These are phyloP conservation scores for Pyrus bretschneideri DNA, from an alignment of 306 rosid species.

Conservation along the genomic window DNA sequence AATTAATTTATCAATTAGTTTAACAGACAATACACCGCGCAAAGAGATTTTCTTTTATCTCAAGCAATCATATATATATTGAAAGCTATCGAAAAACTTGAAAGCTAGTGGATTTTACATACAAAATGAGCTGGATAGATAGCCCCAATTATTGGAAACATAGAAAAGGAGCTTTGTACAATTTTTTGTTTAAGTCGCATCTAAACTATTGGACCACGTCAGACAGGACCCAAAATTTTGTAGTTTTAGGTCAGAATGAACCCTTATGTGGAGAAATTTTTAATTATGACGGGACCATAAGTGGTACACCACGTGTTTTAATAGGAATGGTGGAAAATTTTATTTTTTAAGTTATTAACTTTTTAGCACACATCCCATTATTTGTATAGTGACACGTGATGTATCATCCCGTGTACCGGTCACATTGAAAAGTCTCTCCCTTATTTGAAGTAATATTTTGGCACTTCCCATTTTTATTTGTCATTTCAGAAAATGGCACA, in stretches of 20 bases:
- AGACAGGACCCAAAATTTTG: slow-evolving; percentile 5
- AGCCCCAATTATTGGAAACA: background rate
- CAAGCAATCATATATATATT: background rate
- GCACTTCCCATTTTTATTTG: background rate
- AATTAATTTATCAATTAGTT: background rate
- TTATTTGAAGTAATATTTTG: background rate
- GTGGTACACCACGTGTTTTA: no score
- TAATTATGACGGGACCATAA: no score
- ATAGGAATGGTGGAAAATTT: no score
- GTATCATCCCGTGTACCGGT: no score
- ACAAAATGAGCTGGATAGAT: background rate
- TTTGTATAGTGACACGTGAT: no score
- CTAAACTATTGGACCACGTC: slow-evolving; percentile 4
- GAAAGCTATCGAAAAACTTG: no score
- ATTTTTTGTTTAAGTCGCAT: background rate
- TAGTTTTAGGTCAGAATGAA: no score
- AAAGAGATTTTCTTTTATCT: background rate
- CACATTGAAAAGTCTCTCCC: no score
- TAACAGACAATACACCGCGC: background rate
- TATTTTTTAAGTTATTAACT: no score
- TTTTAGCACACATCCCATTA: no score
- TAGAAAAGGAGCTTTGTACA: no score
- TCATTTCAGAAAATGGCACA: background rate
- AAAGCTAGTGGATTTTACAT: no score
- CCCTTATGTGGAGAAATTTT: background rate